phyloP scores from a whole-genome alignment of 306 rosid species.

The Mucuna pruriens region DNA sequence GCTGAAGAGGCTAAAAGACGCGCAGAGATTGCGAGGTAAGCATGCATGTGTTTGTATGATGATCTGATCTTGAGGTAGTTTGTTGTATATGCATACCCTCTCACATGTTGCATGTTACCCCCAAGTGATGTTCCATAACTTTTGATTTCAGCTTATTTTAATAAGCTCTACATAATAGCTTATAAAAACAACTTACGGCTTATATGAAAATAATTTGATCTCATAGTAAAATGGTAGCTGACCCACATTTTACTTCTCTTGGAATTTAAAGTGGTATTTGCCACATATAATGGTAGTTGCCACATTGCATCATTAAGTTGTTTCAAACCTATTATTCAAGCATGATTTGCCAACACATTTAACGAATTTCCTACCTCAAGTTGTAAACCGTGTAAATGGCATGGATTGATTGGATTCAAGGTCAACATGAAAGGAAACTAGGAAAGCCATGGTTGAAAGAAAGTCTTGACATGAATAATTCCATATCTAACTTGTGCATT shows the following conservation, averaged over 20 bases:
- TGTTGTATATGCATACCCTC: not conserved
- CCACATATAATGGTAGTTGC: no score
- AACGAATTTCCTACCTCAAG: not conserved
- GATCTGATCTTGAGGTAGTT: not conserved
- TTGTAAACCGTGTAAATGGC: not conserved
- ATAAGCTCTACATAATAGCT: not conserved
- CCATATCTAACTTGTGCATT: not conserved
- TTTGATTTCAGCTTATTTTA: no score
- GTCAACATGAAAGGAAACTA: not conserved
- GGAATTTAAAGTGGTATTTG: no score
- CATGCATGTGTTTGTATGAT: slow-evolving; percentile 23
- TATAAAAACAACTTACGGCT: not conserved
- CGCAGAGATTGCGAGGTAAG: slow-evolving; percentile 88
- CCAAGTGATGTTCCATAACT: no score
- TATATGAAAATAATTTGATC: not conserved
- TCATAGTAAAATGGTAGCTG: not conserved
- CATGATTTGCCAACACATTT: not conserved
- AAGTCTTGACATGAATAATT: not conserved
- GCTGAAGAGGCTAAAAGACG: slow-evolving; percentile 87
- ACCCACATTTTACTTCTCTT: no score
- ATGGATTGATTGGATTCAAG: not conserved
- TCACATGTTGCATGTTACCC: not conserved
- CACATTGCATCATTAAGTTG: no score
- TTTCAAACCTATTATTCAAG: not conserved
- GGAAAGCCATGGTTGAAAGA: not conserved